Conservation (phyloP, 1,284 basidiomycete species). For the Cryptococcus depauperatus region DNA sequence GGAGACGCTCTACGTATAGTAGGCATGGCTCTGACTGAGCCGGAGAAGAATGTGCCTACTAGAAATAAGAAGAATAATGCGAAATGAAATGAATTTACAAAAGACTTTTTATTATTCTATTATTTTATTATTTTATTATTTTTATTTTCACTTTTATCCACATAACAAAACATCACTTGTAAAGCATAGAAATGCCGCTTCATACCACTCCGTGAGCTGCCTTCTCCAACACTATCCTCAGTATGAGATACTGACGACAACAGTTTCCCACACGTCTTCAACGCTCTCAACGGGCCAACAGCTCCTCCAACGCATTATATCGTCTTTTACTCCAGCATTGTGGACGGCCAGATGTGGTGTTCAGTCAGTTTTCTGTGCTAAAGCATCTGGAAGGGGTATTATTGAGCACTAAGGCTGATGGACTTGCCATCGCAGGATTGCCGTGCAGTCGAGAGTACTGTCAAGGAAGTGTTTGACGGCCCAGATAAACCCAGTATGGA, state of each 20-base stretch:
- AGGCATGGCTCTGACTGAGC: too few relatives aligned
- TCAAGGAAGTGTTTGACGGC: conserved; percentile 54
- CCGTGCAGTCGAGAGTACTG: conserved; percentile 54
- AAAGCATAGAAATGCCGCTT: conserved; percentile 15
- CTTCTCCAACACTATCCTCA: not conserved
- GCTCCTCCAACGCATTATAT: conserved; percentile 36
- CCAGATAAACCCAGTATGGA: conserved; percentile 50
- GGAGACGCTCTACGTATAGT: too few relatives aligned
- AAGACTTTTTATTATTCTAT: not conserved
- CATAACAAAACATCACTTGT: too few relatives aligned
- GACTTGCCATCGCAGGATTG: conserved; percentile 55
- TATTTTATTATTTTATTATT: not conserved
- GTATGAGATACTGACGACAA: not conserved
- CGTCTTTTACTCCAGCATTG: conserved; percentile 44
- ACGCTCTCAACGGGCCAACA: conserved; percentile 34
- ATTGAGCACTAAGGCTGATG: not conserved
- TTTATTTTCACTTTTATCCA: too few relatives aligned
- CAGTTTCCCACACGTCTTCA: conserved; percentile 39
- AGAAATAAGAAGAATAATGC: not conserved
- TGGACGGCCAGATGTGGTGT: conserved; percentile 46
- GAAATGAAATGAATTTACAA: not conserved
- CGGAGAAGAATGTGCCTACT: not conserved
- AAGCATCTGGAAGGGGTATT: not conserved
- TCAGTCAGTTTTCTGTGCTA: conserved; percentile 28
- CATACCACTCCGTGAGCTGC: conserved; percentile 13